Base-by-base conservation (phyloP, 768 basidiomycete genomes). In the Pleurotus tuber-regium region DNA sequence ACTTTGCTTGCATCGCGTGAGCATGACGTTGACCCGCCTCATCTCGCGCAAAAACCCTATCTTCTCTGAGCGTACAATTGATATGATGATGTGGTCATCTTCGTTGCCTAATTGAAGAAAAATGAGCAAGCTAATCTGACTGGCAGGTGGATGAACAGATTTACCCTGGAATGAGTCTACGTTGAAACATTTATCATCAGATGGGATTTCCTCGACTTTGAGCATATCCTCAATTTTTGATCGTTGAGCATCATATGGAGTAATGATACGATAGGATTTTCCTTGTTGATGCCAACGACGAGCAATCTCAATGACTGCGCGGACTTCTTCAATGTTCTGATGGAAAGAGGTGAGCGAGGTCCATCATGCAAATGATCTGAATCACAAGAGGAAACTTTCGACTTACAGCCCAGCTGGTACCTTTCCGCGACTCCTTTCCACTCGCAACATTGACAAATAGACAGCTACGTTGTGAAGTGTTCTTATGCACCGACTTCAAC, bases 21-120 rank as follows among this genome's bases (percentile, higher is more conserved):
- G 82, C 89, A 93, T 91, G 52, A 93, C 90, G 82, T 93, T 92
- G 48, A 87, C 84, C 14, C 91, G 77, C 24, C 83, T 71, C 24
- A 60, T 18, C 49, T 83, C 79, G 5, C 61, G 54, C 50, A 90
- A 65, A 59, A 90, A 90, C 0, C 89, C 89, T 23, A 86, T 69
- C 3, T 72, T 75, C 28, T 66, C 67, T 0, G 87, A 76, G 21
- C 88, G 76, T 4, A 88, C 87, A 12, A 87, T 56, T 5, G 89
- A 90, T 41, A 91, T 75, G 53, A 91, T 75, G 40, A 91, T 84
- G 25, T 79, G 80, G 53, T 87, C 80, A 11, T 77, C 85, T 59
- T 90, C 88, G 66, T 90, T 88, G 0, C 87, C 88, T 88, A 44
- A 3, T 38, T 56, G 26, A 54, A 55, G 29, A 12, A 21, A 28